Percentiles rank a stretch among this genome's conserved stretches.
phyloP scores from a whole-genome alignment of 805 yeast species.

The Candida pini region DNA sequence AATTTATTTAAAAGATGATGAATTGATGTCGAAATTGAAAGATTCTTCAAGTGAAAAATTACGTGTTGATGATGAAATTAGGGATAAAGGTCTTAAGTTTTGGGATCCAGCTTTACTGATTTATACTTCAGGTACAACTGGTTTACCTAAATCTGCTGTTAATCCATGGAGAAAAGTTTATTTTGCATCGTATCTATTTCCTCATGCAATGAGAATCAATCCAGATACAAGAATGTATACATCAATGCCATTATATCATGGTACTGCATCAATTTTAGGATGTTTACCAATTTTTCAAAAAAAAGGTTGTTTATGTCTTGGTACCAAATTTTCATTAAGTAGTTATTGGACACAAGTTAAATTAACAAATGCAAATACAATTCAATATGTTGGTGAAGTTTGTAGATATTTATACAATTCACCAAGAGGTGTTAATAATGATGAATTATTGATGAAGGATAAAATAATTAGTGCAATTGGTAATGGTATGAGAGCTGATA shows the following conservation, averaged over 20 bases:
- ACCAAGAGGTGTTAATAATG: conserved; percentile 33
- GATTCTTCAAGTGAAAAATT: conserved; percentile 35
- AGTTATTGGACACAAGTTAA: conserved; percentile 88
- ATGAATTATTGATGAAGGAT: conserved; percentile 21
- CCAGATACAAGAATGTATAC: conserved; percentile 61
- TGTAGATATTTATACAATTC: conserved; percentile 74
- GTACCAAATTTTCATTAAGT: conserved; percentile 76
- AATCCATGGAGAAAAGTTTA: conserved; percentile 85
- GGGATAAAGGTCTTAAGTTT: conserved; percentile 56
- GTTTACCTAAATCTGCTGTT: conserved; percentile 89
- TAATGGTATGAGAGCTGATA: conserved; percentile 84
- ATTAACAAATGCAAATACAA: conserved; percentile 64
- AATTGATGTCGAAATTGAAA: conserved; percentile 7
- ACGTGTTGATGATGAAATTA: conserved; percentile 49
- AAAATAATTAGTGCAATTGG: conserved; percentile 71
- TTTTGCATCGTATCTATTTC: conserved; percentile 66
- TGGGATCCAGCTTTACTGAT: conserved; percentile 65
- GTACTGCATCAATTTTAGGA: conserved; percentile 88
- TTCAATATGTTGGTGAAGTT: conserved; percentile 93
- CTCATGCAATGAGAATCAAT: conserved; percentile 58
- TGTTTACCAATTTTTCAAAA: conserved; percentile 51
- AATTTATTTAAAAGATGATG: conserved; percentile 15
- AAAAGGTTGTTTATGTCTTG: conserved; percentile 75
- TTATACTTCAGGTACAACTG: conserved; percentile 93
- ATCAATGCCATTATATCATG: conserved; percentile 93